Base-by-base conservation (phyloP, 208 protist genomes). In the Phytomonas francai region DNA sequence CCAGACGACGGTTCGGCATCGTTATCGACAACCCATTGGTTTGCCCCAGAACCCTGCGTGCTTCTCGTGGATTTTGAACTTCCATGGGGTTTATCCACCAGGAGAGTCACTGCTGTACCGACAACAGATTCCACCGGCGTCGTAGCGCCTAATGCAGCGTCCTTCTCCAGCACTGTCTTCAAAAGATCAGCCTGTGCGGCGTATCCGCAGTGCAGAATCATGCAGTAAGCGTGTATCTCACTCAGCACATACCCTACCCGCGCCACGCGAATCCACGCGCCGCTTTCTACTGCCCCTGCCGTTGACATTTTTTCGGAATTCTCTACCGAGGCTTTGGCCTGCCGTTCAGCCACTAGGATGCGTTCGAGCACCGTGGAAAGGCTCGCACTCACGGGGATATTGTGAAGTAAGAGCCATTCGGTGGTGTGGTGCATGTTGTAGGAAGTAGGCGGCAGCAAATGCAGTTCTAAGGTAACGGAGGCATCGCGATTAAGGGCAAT, bases 401-500 rank as follows among this genome's bases (percentile, higher is more conserved):
- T 71, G 70, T 84, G 83, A 8, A 88, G 59, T 14, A 94, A 72
- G 33, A 94, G 66, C 88, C 84, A 90, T 19, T 68, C 67, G 9
- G 79, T 83, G 7, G 70, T 62, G 33, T 71, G 65, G 31, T 59
- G 31, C 0, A 58, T 60, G 22, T 63, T 67, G 25, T 62, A 30
- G 32, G 68, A 36, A 12, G 69, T 71, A 5, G 67, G 69, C 0
- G 78, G 78, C 28, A 80, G 72, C 57, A 85, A 79, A 7, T 34
- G 67, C 25, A 94, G 67, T 5, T 76, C 65, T n/a, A 88, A 51
- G 16, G 77, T 74, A 57, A 79, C 63, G 0, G 59, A 51, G 9
- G 74, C 80, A 59, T 90, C 84, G 28, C 78, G 61, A 68, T 93
- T 79, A 25, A 93, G 79, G 30, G 80, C 81, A 33, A 90, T 79